Evolutionary conservation across 177 flowering plant genomes (phyloP).

Genomic region (Vitis hybrid): DNA sequence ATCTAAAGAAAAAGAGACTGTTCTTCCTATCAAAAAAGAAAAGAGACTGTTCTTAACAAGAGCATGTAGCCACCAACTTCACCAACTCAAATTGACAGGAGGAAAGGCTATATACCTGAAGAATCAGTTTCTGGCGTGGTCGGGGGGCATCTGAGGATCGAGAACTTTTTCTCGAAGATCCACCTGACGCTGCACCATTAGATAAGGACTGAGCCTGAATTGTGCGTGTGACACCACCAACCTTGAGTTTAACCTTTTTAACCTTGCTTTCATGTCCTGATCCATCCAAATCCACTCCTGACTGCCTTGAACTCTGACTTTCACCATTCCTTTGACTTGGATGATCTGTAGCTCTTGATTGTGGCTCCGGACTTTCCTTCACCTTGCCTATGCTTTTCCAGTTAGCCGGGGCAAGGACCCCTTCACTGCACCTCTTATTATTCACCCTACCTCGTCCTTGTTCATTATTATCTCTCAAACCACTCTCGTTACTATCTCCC

Average conservation of each 20-base stretch:
- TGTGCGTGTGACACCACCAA: slow-evolving; percentile 64
- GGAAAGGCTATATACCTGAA: slow-evolving; percentile 17
- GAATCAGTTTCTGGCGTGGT: slow-evolving; percentile 14
- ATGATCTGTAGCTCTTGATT: slow-evolving; percentile 15
- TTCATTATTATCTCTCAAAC: slow-evolving; percentile 23
- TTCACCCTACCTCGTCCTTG: slow-evolving; percentile 34
- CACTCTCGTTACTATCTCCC: too few species aligned
- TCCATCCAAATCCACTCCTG: slow-evolving; percentile 23
- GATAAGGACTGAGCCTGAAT: slow-evolving; percentile 46
- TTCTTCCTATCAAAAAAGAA: neutral
- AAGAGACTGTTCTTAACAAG: neutral
- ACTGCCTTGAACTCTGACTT: slow-evolving; percentile 19
- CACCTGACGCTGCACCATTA: slow-evolving; percentile 26
- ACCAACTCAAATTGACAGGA: neutral
- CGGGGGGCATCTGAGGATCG: slow-evolving; percentile 27
- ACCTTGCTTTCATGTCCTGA: slow-evolving; percentile 45
- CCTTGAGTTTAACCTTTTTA: slow-evolving; percentile 69
- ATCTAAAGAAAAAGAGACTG: neutral
- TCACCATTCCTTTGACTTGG: slow-evolving; percentile 27
- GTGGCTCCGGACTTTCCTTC: slow-evolving; percentile 28
- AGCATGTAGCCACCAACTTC: neutral
- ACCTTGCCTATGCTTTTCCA: slow-evolving; percentile 38
- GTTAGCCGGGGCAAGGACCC: slow-evolving; percentile 61
- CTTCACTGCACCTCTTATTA: slow-evolving; percentile 51
- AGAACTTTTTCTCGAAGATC: slow-evolving; percentile 33